Conservation (phyloP, 2,329 filamentous ascomycete species). For the Acephala macrosclerotiorum region DNA sequence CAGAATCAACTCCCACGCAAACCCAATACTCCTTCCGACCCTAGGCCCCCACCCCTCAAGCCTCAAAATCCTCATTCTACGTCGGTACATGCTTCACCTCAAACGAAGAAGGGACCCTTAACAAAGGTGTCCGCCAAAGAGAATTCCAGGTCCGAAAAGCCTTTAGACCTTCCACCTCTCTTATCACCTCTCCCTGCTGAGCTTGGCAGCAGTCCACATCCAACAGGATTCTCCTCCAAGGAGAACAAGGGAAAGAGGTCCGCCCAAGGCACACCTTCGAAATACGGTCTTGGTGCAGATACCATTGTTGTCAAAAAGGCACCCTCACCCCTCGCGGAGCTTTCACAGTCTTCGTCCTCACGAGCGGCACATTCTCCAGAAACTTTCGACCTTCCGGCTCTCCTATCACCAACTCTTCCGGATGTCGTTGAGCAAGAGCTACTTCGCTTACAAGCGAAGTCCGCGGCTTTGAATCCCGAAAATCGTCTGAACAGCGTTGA, state of each 20-base stretch:
- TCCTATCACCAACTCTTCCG: conserved; percentile 44
- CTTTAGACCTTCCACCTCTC: conserved; percentile 33
- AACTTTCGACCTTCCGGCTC: conserved; percentile 35
- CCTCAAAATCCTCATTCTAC: conserved; percentile 22
- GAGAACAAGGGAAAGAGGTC: conserved; percentile 27
- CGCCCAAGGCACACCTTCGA: conserved; percentile 32
- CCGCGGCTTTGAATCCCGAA: neutral
- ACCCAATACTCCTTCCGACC: conserved; percentile 26
- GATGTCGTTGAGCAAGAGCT: conserved; percentile 42
- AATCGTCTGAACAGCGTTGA: conserved; percentile 38
- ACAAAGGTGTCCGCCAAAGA: conserved; percentile 27
- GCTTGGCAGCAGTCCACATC: conserved; percentile 29
- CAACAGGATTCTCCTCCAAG: conserved; percentile 17
- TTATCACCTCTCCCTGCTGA: conserved; percentile 40
- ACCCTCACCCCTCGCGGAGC: conserved; percentile 24
- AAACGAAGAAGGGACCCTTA: conserved; percentile 20
- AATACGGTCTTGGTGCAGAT: conserved; percentile 28
- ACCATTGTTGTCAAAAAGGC: conserved; percentile 33
- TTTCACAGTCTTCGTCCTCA: conserved; percentile 9
- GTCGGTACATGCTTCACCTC: conserved; percentile 23
- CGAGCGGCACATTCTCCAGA: conserved; percentile 2
- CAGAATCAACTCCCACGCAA: conserved; percentile 29
- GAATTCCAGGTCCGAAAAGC: conserved; percentile 28
- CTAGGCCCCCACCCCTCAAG: conserved; percentile 28
- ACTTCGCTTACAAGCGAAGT: conserved; percentile 33